phyloP scores from a whole-genome alignment of 1,139 yeast genomes.

The Saccharomyces hybrid region DNA sequence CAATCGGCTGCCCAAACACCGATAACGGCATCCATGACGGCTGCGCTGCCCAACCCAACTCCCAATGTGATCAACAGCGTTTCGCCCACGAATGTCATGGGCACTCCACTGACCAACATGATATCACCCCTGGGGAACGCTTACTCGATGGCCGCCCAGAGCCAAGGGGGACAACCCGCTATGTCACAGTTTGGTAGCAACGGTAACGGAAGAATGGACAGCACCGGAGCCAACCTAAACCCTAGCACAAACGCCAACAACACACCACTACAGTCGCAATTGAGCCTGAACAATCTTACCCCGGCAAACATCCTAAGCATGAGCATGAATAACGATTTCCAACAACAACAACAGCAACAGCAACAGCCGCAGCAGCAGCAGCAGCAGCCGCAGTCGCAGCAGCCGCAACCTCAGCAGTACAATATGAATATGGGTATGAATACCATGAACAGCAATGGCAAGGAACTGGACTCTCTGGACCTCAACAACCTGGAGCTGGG shows the following conservation, averaged over 20 bases:
- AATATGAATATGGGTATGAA: slow-evolving; percentile 5
- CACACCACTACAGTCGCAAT: slow-evolving; percentile 9
- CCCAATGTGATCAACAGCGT: slow-evolving; percentile 15
- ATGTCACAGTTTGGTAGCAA: slow-evolving; percentile 5
- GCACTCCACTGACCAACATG: slow-evolving; percentile 19
- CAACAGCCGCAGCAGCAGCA: slow-evolving; percentile 3
- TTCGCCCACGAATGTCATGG: slow-evolving; percentile 21
- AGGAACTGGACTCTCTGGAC: slow-evolving; percentile 28
- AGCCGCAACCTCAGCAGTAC: slow-evolving; percentile 11
- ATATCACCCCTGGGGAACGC: slow-evolving; percentile 16
- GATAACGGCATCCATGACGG: slow-evolving; percentile 2
- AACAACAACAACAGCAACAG: slow-evolving; percentile 6
- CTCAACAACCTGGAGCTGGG: slow-evolving; percentile 25
- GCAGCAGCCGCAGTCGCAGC: not conserved
- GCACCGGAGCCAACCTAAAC: not conserved
- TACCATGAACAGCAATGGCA: slow-evolving; percentile 5
- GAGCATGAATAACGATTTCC: slow-evolving; percentile 17
- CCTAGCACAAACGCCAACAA: slow-evolving; percentile 4
- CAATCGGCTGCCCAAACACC: slow-evolving; percentile 3
- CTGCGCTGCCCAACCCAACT: slow-evolving; percentile 8
- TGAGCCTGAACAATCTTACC: slow-evolving; percentile 21
- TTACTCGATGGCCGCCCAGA: slow-evolving; percentile 4
- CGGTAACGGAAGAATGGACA: not conserved
- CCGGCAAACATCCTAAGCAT: slow-evolving; percentile 30
- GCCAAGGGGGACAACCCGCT: not conserved